Evolutionary conservation across 495 filamentous ascomycete species (phyloP), one percentile per base, ranked within the genome.

Genomic region (Xylaria flabelliformis): DNA sequence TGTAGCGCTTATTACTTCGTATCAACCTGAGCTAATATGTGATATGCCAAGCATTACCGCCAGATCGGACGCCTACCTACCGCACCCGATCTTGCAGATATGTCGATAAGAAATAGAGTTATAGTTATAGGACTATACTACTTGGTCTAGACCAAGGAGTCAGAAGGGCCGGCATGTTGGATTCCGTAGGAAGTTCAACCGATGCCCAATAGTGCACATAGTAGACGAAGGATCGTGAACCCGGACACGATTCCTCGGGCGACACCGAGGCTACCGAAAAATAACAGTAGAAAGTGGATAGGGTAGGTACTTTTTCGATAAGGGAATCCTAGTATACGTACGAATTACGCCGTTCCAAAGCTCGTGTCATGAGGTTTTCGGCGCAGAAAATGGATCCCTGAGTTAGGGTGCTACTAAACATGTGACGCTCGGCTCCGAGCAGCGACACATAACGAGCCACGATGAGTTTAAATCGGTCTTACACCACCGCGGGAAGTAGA

Each of bases 211-310:
- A 59, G 15, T 13, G 29, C 1, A 19, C 12, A 13, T 32, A 58
- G 13, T 32, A 7, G 26, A 48, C 17, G 48, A 32, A 67, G 64
- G 64, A 67, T 67, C 32, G 64, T 39, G 29, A 67, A 53, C 44
- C 64, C 32, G 19, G 64, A 50, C 64, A 19, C 44, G 41, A 17
- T 36, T n/a, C n/a, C n/a, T n/a, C 64, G 44, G 64, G 15, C n/a
- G 19, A 32, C 13, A 64, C 61, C 61, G 61, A 44, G 21, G 39
- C 21, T 4, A n/a, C n/a, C 34, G 65, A 51, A 29, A 5, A 13
- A 29, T 2, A 32, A 34, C 4, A 56, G 48, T 42, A 53, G 32
- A 46, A 32, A 21, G 29, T 21, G 29, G 29, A 17, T 1, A 29
- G 24, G n/a, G n/a, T 50, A 32, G n/a, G n/a, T 50, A 32, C 44